Evolutionary conservation across 805 yeast genomes (phyloP).

Genomic region (Kodamaea kaohsiungensis): DNA sequence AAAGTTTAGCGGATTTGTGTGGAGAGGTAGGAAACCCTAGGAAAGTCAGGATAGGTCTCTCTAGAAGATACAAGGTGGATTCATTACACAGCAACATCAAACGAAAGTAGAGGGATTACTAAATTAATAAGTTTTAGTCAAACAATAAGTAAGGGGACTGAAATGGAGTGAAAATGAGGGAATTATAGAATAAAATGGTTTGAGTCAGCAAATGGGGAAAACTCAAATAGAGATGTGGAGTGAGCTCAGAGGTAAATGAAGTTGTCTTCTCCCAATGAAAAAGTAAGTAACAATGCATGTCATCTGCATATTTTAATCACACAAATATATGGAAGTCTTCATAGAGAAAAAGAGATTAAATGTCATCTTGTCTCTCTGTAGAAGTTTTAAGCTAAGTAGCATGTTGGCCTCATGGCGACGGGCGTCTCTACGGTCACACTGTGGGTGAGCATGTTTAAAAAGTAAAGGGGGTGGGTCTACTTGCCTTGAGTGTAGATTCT

Average conservation of each 20-base stretch:
- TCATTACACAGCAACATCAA: constrained; percentile 9
- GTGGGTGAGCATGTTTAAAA: too few species aligned
- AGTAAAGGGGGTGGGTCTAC: too few species aligned
- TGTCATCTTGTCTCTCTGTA: too few species aligned
- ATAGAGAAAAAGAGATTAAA: too few species aligned
- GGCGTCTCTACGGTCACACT: too few species aligned
- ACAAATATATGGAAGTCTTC: too few species aligned
- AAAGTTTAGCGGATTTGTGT: constrained; percentile 15
- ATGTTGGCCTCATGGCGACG: too few species aligned
- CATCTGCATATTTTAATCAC: too few species aligned
- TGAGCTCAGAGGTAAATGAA: background rate
- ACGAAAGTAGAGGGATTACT: background rate
- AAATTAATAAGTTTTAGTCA: background rate
- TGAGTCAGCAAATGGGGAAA: background rate
- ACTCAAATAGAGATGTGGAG: background rate
- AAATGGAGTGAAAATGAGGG: background rate
- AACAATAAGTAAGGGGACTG: background rate
- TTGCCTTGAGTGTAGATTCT: too few species aligned
- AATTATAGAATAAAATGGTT: background rate
- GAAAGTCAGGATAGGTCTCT: constrained; percentile 25
- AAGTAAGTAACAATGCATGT: too few species aligned
- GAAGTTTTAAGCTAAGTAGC: too few species aligned
- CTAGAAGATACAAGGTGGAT: constrained; percentile 24
- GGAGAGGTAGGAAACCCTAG: background rate
- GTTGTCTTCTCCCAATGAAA: background rate